phyloP scores from a whole-genome alignment of 352 stramenopile genomes.

The Phytophthora citrophthora region DNA sequence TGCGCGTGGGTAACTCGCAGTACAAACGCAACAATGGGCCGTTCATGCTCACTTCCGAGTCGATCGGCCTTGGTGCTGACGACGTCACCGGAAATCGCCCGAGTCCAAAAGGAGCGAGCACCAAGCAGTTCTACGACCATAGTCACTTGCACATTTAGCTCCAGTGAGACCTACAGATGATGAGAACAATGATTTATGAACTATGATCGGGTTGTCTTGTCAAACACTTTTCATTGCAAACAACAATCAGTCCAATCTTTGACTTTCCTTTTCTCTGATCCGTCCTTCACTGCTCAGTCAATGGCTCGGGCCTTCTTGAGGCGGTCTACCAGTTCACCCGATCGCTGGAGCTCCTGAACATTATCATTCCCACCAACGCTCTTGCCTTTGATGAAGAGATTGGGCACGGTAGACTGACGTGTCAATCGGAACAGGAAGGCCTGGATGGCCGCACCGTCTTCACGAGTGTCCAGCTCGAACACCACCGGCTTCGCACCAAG shows the following conservation, averaged over 20 bases:
- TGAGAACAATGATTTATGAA: constrained; percentile 7
- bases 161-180: background rate
- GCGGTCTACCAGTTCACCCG: constrained; percentile 90
- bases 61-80: constrained; percentile 64
- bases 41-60: constrained; percentile 82
- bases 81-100: constrained; percentile 68
- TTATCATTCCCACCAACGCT: constrained; percentile 96
- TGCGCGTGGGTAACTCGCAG: constrained; percentile 77
- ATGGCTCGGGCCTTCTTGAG: constrained; percentile 79
- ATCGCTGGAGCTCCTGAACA: constrained; percentile 84
- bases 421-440: constrained; percentile 91
- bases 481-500: constrained; percentile 71
- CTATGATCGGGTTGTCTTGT: constrained; percentile 2
- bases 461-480: constrained; percentile 82
- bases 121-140: constrained; percentile 86
- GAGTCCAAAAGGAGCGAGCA: constrained; percentile 77
- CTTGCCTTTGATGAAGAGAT: constrained; percentile 97
- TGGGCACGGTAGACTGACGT: constrained; percentile 95
- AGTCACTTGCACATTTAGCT: constrained; percentile 66
- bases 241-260: constrained; percentile 26
- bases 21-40: constrained; percentile 82
- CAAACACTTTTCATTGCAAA: constrained; percentile 2
- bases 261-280: constrained; percentile 1
- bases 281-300: constrained; percentile 29
- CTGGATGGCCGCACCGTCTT: constrained; percentile 93